Conservation (phyloP, 2,329 filamentous ascomycete genomes). For the Colletotrichum sp. region DNA sequence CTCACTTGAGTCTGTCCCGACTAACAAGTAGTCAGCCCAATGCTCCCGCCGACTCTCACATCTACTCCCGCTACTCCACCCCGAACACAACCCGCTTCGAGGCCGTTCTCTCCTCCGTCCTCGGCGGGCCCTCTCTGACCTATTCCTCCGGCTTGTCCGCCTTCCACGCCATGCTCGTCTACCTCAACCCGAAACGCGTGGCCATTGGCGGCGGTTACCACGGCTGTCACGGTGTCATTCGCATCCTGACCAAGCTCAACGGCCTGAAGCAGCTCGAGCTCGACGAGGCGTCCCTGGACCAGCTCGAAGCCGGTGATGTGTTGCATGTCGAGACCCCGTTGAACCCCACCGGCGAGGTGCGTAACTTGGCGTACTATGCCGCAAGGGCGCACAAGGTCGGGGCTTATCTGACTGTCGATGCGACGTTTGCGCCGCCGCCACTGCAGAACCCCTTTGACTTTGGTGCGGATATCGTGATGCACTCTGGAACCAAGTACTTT, state of each 20-base stretch:
- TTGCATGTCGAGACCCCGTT: constrained; percentile 93
- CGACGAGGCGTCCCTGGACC: constrained; percentile 43
- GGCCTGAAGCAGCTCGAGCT: constrained; percentile 76
- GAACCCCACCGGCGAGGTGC: constrained; percentile 86
- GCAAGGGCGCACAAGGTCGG: constrained; percentile 73
- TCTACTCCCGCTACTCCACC: constrained; percentile 83
- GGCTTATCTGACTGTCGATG: constrained; percentile 82
- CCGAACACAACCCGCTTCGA: constrained; percentile 88
- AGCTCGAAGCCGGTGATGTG: constrained; percentile 78
- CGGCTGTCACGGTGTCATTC: constrained; percentile 87
- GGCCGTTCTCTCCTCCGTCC: constrained; percentile 74
- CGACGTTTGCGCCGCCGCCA: constrained; percentile 91
- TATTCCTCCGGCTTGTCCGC: constrained; percentile 87
- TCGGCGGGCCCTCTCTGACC: constrained; percentile 72
- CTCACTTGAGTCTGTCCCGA: not conserved
- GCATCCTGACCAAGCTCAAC: constrained; percentile 74
- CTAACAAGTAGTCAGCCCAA: constrained; percentile 41
- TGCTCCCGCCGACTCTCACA: constrained; percentile 64
- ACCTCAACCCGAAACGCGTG: constrained; percentile 80
- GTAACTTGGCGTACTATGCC: constrained; percentile 73
- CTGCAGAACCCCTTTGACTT: constrained; percentile 83
- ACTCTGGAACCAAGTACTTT: constrained; percentile 94
- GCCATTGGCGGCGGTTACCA: constrained; percentile 89
- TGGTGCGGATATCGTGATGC: constrained; percentile 88
- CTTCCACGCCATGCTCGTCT: constrained; percentile 86